Conservation (phyloP, 495 filamentous ascomycete species). For the Aspergillus nidulans region DNA sequence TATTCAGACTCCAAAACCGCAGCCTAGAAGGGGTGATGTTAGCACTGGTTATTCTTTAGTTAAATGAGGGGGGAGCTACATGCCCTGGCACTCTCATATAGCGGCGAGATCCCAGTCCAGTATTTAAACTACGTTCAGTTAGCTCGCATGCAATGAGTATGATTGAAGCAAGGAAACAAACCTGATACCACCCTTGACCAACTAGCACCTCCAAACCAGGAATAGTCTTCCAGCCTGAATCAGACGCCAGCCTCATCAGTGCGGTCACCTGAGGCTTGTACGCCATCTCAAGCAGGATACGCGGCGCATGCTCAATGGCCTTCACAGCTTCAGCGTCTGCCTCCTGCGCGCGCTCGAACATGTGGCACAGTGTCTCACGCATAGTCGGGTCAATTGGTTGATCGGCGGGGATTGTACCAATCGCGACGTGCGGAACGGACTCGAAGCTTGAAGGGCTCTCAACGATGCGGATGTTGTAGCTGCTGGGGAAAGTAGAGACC, state of each 20-base stretch:
- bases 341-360: conserved; percentile 51
- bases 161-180: conserved; percentile 12
- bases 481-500: conserved; percentile 64
- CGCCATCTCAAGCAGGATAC: conserved; percentile 89
- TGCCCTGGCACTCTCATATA: conserved; percentile 58
- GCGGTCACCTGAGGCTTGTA: conserved; percentile 84
- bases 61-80: neutral
- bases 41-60: neutral
- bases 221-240: conserved; percentile 80
- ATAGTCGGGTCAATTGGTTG: conserved; percentile 72
- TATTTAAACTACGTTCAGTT: conserved; percentile 57
- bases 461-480: conserved; percentile 68
- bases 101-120: conserved; percentile 73
- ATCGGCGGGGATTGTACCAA: conserved; percentile 89
- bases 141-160: neutral
- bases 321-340: conserved; percentile 31
- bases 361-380: conserved; percentile 61
- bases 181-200: conserved; percentile 78
- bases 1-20: conserved; percentile 6
- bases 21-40: neutral
- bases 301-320: conserved; percentile 29
- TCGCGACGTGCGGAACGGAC: conserved; percentile 62
- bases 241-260: conserved; percentile 78
- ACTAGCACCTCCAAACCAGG: conserved; percentile 86
- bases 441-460: conserved; percentile 47